Conservation (phyloP, 371 early-diverging fungal species). For the Mortierella polycephala region DNA sequence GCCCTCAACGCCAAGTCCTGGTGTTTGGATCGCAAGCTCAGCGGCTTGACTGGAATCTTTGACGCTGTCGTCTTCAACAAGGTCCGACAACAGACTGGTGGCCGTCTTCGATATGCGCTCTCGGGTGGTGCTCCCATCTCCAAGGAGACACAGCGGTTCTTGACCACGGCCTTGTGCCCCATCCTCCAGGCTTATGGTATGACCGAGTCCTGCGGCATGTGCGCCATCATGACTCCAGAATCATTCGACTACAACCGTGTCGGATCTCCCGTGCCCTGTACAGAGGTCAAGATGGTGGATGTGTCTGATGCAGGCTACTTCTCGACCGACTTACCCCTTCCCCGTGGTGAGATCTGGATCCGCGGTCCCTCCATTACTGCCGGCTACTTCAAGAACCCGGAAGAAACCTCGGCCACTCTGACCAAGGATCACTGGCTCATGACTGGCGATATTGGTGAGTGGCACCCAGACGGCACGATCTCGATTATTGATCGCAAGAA, state of each 20-base stretch:
- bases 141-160: conserved; percentile 82
- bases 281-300: conserved; percentile 90
- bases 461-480: conserved; percentile 72
- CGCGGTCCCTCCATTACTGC: conserved; percentile 80
- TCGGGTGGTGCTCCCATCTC: conserved; percentile 96
- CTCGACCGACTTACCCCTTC: conserved; percentile 69
- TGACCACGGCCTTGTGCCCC: conserved; percentile 83
- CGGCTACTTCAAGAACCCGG: conserved; percentile 81
- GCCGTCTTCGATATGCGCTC: conserved; percentile 86
- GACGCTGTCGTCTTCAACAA: conserved; percentile 90
- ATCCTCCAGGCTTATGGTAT: conserved; percentile 93
- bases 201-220: conserved; percentile 71
- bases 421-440: conserved; percentile 87
- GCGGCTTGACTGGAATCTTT: conserved; percentile 66
- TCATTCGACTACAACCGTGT: conserved; percentile 70
- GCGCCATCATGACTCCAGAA: conserved; percentile 69
- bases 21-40: conserved; percentile 60
- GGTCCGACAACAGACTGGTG: conserved; percentile 91
- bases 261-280: conserved; percentile 84
- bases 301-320: conserved; percentile 82
- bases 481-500: conserved; percentile 85
- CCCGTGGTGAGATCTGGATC: conserved; percentile 89
- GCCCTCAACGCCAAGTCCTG: conserved; percentile 80
- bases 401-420: conserved; percentile 75
- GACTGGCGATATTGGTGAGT: conserved; percentile 94